Evolutionary conservation across 148 eudicot species (phyloP).

Genomic region (Rhododendron simsii): DNA sequence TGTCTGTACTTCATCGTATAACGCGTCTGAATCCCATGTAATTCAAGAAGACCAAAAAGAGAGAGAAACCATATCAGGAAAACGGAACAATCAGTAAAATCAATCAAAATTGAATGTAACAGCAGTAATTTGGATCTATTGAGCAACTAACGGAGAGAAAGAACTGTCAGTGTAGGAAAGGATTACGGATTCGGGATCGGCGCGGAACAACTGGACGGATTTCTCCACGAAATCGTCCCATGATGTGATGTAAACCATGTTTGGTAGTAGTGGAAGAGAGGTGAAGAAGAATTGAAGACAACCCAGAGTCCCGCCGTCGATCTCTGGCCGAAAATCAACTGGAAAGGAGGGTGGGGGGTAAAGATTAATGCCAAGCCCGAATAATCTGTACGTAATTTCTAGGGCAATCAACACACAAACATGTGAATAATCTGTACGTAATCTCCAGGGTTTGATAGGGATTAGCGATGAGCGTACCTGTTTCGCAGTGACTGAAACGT

Average conservation of each 20-base stretch:
- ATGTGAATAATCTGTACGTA: not conserved
- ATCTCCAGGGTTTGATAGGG: too few species aligned
- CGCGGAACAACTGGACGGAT: slow-evolving; percentile 69
- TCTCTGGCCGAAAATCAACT: not conserved
- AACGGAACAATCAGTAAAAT: not conserved
- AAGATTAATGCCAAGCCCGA: too few species aligned
- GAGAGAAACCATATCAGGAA: not conserved
- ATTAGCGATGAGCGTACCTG: not conserved
- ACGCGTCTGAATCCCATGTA: slow-evolving; percentile 47
- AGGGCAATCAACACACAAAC: not conserved
- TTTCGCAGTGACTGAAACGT: slow-evolving; percentile 1
- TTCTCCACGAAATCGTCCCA: slow-evolving; percentile 86
- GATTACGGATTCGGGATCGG: slow-evolving; percentile 64
- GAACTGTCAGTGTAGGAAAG: not conserved
- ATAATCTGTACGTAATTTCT: too few species aligned
- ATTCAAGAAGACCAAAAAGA: not conserved
- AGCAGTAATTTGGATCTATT: not conserved
- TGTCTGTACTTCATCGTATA: slow-evolving; percentile 83
- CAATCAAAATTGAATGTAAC: not conserved
- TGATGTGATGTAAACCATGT: slow-evolving; percentile 55
- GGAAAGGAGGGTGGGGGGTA: too few species aligned
- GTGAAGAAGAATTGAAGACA: not conserved
- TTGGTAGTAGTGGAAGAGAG: not conserved
- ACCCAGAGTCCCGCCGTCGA: slow-evolving; percentile 4
- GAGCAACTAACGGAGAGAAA: not conserved